Evolutionary conservation across 164 flowering plant genomes (phyloP), one percentile per base, ranked within the genome.

Genomic region (Paratinospora sagittata): DNA sequence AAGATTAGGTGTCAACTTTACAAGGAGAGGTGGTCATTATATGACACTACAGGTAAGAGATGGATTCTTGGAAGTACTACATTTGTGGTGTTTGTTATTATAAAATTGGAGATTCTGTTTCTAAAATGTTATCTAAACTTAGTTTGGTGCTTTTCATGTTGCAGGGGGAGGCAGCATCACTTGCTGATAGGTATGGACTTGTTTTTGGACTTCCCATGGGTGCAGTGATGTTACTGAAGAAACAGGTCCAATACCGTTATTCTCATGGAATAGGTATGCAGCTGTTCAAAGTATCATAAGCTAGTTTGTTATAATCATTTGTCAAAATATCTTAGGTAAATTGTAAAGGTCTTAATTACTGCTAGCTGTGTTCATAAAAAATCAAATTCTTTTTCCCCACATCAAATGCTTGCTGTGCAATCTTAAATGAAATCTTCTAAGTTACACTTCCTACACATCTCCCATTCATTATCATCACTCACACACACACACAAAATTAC

Each of bases 121-220:
- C 21, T 33, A 12, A 7, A 45, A 41, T 33, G n/a, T 11, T 13
- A 30, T 47, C 60, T 43, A 26, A 26, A 26, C n/a, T 57, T 34
- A 58, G 66, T 23, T 69, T 41, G 6, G 19, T 65, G 43, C 57
- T 37, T 61, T 65, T 74, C 71, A 37, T 72, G 21, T 70, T 75
- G 17, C 70, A 95, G 99, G 99, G 99, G 21, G 99, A 90, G 71
- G 80, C 99, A 72, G 99, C 96, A 73, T 83, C 95, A 64, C 43
- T 86, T 76, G 65, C 93, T 72, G 98, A 96, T 85, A 87, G 78
- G 63, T 91, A 91, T 83, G 99, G 99, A 64, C 73, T 96, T 41
- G 77, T 80, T 47, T 33, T 86, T 73, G 99, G 99, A 69, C 81
- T 93, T 78, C 97, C 97, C 63, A 33, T 74, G 13, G 82, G 98